Percentiles rank a stretch among this genome's conserved stretches.
Conservation (phyloP, 768 basidiomycete species). For the Hericium rajendrae region DNA sequence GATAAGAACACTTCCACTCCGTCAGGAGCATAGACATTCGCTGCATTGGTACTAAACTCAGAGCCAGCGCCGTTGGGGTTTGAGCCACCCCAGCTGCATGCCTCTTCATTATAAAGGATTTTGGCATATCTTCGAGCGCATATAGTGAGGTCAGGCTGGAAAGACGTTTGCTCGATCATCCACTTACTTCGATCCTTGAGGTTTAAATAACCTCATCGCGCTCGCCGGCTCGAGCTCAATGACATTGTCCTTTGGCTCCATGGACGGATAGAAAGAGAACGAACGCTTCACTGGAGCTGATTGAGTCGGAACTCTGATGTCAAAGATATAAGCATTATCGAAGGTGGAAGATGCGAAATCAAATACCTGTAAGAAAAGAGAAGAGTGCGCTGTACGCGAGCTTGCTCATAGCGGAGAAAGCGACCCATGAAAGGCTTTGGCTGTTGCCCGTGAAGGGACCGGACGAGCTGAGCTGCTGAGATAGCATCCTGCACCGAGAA, state of each 20-base stretch:
- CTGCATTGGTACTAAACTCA: slow-evolving; percentile 4
- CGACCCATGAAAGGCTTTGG: slow-evolving; percentile 66
- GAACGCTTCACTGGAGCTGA: background rate
- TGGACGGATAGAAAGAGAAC: background rate
- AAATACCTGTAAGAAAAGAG: slow-evolving; percentile 60
- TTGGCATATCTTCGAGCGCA: slow-evolving; percentile 19
- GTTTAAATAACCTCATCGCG: slow-evolving; percentile 53
- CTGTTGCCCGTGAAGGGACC: slow-evolving; percentile 43
- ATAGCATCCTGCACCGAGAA: slow-evolving; percentile 37
- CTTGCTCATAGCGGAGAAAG: slow-evolving; percentile 65
- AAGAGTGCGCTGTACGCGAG: slow-evolving; percentile 65
- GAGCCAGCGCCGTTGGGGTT: background rate
- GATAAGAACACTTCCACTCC: slow-evolving; percentile 35
- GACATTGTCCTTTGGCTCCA: background rate
- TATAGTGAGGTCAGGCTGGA: background rate
- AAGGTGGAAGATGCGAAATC: background rate
- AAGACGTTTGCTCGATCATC: background rate
- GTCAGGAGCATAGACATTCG: slow-evolving; percentile 16
- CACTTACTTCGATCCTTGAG: slow-evolving; percentile 42
- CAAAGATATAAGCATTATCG: background rate
- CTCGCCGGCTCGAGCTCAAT: slow-evolving; percentile 35
- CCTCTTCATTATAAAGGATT: slow-evolving; percentile 43
- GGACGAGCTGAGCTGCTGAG: slow-evolving; percentile 49
- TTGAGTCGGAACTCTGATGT: slow-evolving; percentile 2
- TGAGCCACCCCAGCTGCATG: slow-evolving; percentile 15